These are phyloP conservation scores for Citrullus colocynthis DNA, from an alignment of 306 rosid genomes.

Conservation along the genomic window DNA sequence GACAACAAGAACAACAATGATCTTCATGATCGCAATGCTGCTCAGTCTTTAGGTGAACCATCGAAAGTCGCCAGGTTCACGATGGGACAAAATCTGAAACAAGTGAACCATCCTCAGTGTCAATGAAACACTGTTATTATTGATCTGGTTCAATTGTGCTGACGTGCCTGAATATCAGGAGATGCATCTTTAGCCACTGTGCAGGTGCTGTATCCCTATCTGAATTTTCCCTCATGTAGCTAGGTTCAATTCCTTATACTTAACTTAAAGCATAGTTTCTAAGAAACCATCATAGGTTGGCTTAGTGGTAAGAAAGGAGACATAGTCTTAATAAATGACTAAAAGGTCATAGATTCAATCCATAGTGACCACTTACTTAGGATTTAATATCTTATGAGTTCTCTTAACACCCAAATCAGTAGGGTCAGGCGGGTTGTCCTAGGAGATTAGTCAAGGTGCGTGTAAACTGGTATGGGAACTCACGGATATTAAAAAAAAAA, in stretches of 20 bases:
- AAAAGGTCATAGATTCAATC: too few species aligned
- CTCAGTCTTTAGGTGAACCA: slow-evolving; percentile 24
- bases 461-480: too few species aligned
- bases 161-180: slow-evolving; percentile 50
- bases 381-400: too few species aligned
- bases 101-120: slow-evolving; percentile 30
- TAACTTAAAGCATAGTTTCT: not conserved
- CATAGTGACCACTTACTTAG: too few species aligned
- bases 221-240: not conserved
- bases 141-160: slow-evolving; percentile 65
- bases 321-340: too few species aligned
- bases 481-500: too few species aligned
- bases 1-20: slow-evolving; percentile 10
- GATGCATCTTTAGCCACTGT: slow-evolving; percentile 83
- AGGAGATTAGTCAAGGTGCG: too few species aligned
- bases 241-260: not conserved
- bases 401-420: too few species aligned
- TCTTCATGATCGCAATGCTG: slow-evolving; percentile 21
- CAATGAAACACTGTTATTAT: slow-evolving; percentile 52
- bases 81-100: slow-evolving; percentile 29
- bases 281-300: not conserved
- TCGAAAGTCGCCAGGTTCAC: slow-evolving; percentile 10
- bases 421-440: too few species aligned
- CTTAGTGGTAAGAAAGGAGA: too few species aligned
- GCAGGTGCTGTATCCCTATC: slow-evolving; percentile 39